phyloP scores from a whole-genome alignment of 805 yeast genomes.

The Saccharomycopsis sp. region DNA sequence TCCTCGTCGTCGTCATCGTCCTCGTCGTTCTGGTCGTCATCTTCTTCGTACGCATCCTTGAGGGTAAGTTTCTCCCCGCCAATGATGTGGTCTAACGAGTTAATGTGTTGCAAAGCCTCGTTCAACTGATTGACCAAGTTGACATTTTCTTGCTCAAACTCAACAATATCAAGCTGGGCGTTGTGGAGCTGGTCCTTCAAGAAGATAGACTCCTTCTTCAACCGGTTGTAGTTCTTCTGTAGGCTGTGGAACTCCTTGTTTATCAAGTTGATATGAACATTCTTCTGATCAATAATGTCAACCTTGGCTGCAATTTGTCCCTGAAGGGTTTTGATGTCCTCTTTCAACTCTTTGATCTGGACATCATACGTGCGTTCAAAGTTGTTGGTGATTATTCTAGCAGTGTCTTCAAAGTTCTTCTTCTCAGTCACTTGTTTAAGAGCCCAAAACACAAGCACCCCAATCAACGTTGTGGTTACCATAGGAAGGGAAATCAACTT shows the following conservation, averaged over 20 bases:
- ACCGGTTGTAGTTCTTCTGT: conserved; percentile 19
- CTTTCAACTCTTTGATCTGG: conserved; percentile 14
- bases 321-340: conserved; percentile 11
- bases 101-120: conserved; percentile 19
- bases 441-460: conserved; percentile 8
- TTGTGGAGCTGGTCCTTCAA: conserved; percentile 20
- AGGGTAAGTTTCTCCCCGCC: conserved; percentile 14
- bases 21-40: conserved; percentile 1
- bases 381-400: conserved; percentile 26
- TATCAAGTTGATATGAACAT: conserved; percentile 20
- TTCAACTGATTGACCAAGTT: conserved; percentile 18
- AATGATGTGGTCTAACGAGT: conserved; percentile 17
- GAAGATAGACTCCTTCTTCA: conserved; percentile 15
- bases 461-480: conserved; percentile 7
- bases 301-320: conserved; percentile 15
- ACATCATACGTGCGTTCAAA: conserved; percentile 22
- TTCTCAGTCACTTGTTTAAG: conserved; percentile 11
- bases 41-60: too few species aligned
- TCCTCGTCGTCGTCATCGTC: conserved; percentile 5
- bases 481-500: conserved; percentile 4
- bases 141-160: conserved; percentile 19
- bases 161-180: conserved; percentile 20
- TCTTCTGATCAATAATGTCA: conserved; percentile 19
- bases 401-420: conserved; percentile 20
- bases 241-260: conserved; percentile 21